These are phyloP conservation scores for Blastocystis sp. DNA, from an alignment of 352 stramenopile genomes.

Conservation along the genomic window DNA sequence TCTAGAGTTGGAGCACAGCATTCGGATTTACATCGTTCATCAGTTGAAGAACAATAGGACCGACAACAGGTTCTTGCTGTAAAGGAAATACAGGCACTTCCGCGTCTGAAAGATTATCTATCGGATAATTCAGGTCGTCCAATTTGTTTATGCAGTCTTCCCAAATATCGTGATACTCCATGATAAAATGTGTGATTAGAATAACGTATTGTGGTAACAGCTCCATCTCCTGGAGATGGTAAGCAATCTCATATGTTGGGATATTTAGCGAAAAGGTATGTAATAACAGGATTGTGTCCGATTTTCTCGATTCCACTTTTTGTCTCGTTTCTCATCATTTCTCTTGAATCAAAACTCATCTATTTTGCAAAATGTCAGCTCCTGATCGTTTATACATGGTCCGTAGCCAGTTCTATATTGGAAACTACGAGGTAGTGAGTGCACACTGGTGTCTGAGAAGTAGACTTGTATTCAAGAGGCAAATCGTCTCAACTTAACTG, in stretches of 20 bases:
- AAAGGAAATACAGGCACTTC: constrained; percentile 9
- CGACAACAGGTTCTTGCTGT: background rate
- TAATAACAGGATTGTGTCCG: no score
- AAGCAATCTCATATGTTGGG: background rate
- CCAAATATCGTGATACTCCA: constrained; percentile 15
- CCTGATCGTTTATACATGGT: constrained; percentile 61
- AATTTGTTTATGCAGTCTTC: constrained; percentile 55
- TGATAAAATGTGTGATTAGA: background rate
- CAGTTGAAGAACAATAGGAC: background rate
- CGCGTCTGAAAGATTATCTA: background rate
- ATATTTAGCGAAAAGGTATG: background rate
- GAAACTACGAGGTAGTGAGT: constrained; percentile 44
- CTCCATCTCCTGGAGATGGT: background rate
- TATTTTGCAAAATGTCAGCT: constrained; percentile 44
- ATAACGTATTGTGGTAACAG: background rate
- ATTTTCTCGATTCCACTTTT: background rate
- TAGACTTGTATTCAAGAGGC: constrained; percentile 59
- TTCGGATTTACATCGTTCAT: background rate
- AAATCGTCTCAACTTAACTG: background rate
- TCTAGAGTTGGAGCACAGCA: background rate
- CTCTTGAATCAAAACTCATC: background rate
- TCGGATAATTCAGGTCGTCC: background rate
- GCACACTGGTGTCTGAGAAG: background rate
- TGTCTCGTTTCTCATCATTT: background rate
- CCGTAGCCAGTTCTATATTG: constrained; percentile 57